These are phyloP conservation scores for Teunomyces gatunensis DNA, from an alignment of 805 yeast genomes.

Conservation along the genomic window DNA sequence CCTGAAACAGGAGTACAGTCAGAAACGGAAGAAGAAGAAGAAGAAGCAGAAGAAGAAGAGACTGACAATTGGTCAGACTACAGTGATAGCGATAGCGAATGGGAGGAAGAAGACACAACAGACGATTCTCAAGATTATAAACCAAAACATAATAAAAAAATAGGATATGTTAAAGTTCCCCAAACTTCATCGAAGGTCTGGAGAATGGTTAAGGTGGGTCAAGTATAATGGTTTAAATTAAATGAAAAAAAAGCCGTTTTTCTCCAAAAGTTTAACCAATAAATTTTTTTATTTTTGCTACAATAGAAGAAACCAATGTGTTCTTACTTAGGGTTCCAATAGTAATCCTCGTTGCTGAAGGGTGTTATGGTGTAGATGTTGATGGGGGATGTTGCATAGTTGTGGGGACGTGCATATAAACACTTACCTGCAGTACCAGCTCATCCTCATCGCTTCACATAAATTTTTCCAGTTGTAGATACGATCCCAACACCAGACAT, in stretches of 20 bases:
- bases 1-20: no score
- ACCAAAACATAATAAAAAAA: background rate
- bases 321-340: no score
- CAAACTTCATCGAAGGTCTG: no score
- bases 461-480: background rate
- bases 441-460: constrained; percentile 2
- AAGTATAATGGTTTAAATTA: no score
- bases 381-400: background rate
- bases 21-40: constrained; percentile 4
- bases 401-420: background rate
- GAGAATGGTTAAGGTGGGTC: no score
- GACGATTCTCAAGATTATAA: background rate
- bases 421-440: background rate
- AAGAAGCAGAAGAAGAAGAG: constrained; percentile 4
- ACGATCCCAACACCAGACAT: background rate
- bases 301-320: no score
- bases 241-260: no score
- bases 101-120: background rate
- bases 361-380: no score
- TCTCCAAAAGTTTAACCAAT: no score
- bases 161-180: no score
- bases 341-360: background rate
- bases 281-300: no score
- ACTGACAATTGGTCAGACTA: background rate
- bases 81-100: background rate